Conservation (phyloP, 2,329 filamentous ascomycete genomes). For the Diaporthe aspalathi region DNA sequence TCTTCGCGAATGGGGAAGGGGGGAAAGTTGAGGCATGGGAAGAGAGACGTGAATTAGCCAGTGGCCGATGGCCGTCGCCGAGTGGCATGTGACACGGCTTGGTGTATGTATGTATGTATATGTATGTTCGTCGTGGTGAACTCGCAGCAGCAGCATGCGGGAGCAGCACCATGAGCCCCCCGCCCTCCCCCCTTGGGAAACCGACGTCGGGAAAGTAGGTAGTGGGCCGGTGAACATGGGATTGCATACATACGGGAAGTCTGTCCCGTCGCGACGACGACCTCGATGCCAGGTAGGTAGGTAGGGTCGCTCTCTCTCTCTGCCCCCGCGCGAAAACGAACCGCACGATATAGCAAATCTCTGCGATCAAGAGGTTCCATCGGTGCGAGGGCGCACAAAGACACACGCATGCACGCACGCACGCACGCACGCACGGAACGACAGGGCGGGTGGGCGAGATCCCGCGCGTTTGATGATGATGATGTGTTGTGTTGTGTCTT, state of each 20-base stretch:
- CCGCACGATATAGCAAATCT: not conserved
- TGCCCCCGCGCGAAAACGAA: not conserved
- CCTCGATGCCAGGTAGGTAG: no score
- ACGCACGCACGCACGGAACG: no score
- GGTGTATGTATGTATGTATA: no score
- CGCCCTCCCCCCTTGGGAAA: not conserved
- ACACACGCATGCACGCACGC: no score
- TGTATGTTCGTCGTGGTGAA: not conserved
- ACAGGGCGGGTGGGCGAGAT: not conserved
- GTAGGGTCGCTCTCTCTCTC: not conserved
- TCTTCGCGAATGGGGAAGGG: not conserved
- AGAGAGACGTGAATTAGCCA: not conserved
- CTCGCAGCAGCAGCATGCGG: not conserved
- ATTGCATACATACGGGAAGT: not conserved
- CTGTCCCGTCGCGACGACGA: not conserved
- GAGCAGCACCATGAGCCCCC: not conserved
- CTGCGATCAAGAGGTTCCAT: conserved; percentile 30
- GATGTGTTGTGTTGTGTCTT: no score
- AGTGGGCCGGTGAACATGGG: not conserved
- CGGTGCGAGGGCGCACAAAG: conserved; percentile 14
- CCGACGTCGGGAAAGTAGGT: not conserved
- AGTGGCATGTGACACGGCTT: conserved; percentile 6
- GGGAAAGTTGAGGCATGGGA: not conserved
- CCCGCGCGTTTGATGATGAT: conserved; percentile 11
- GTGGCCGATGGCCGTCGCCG: not conserved